Percentiles rank a stretch among this genome's conserved stretches.
Conservation (phyloP, 495 filamentous ascomycete species). For the Penicillium salamii region DNA sequence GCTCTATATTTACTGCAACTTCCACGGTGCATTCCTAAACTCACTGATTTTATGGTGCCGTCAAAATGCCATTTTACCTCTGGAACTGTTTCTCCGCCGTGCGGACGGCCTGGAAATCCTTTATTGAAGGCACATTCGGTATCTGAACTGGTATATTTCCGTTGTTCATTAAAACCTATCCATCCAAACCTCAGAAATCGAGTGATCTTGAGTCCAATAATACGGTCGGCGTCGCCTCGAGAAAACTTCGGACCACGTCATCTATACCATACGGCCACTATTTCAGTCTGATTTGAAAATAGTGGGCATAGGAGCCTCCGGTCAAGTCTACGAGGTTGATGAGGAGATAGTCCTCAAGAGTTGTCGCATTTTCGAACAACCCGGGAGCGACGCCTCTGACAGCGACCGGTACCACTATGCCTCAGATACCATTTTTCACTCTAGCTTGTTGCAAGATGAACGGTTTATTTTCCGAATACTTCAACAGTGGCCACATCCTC, state of each 20-base stretch:
- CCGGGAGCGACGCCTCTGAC: constrained; percentile 11
- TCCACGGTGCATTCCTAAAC: neutral
- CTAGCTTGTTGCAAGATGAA: constrained; percentile 22
- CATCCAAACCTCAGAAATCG: neutral
- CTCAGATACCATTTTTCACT: constrained; percentile 25
- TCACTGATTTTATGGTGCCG: neutral
- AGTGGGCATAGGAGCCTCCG: constrained; percentile 18
- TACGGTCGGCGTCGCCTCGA: neutral
- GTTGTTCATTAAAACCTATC: neutral
- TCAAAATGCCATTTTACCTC: neutral
- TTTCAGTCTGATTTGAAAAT: constrained; percentile 29
- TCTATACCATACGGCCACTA: constrained; percentile 23
- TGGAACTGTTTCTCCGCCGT: neutral
- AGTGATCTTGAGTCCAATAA: neutral
- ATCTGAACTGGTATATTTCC: neutral
- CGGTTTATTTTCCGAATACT: constrained; percentile 20
- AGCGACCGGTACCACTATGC: constrained; percentile 21
- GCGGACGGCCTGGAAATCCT: neutral
- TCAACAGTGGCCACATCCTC: constrained; percentile 20
- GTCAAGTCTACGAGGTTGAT: constrained; percentile 22
- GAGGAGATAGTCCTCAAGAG: constrained; percentile 24
- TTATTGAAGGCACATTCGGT: neutral
- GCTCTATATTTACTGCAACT: neutral
- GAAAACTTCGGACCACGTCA: constrained; percentile 10
- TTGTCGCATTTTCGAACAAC: constrained; percentile 19